phyloP scores from a whole-genome alignment of 345 rosid species.

The Moricandia arvensis region DNA sequence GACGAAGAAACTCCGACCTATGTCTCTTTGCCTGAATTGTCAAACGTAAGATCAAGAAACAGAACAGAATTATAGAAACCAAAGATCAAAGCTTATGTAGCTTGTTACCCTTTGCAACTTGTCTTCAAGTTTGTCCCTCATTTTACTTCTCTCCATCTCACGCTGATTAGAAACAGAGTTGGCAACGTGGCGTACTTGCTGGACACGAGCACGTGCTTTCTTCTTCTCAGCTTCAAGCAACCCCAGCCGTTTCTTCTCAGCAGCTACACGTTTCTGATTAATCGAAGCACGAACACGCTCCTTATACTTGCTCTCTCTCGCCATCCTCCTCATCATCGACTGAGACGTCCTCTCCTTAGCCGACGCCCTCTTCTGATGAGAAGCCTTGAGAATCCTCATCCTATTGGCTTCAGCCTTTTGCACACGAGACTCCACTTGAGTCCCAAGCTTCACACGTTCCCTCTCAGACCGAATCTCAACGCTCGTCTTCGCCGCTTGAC shows the following conservation, averaged over 20 bases:
- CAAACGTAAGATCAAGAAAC: conserved; percentile 20
- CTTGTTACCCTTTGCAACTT: conserved; percentile 67
- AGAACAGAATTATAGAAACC: not conserved
- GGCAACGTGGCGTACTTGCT: conserved; percentile 72
- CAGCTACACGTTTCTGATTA: conserved; percentile 85
- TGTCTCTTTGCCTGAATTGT: conserved; percentile 69
- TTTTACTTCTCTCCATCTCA: conserved; percentile 83
- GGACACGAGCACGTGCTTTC: conserved; percentile 75
- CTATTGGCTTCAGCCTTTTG: conserved; percentile 92
- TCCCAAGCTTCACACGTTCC: conserved; percentile 82
- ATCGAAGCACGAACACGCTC: conserved; percentile 78
- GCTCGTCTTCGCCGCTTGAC: conserved; percentile 89
- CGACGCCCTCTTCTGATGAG: conserved; percentile 68
- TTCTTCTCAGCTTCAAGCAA: conserved; percentile 88
- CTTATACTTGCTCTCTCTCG: conserved; percentile 85
- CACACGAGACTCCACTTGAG: conserved; percentile 73
- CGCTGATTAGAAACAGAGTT: conserved; percentile 72
- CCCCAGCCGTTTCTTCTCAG: conserved; percentile 87
- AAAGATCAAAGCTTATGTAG: not conserved
- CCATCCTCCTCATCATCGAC: conserved; percentile 72
- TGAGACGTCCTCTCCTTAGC: conserved; percentile 81
- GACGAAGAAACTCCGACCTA: conserved; percentile 87
- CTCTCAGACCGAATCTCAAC: conserved; percentile 69
- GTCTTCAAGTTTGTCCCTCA: conserved; percentile 82
- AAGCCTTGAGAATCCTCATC: conserved; percentile 76